Percentiles rank a stretch among this genome's conserved stretches.
These are phyloP conservation scores for Curvularia verruculosa DNA, from an alignment of 2,329 filamentous ascomycete species.

Conservation along the genomic window DNA sequence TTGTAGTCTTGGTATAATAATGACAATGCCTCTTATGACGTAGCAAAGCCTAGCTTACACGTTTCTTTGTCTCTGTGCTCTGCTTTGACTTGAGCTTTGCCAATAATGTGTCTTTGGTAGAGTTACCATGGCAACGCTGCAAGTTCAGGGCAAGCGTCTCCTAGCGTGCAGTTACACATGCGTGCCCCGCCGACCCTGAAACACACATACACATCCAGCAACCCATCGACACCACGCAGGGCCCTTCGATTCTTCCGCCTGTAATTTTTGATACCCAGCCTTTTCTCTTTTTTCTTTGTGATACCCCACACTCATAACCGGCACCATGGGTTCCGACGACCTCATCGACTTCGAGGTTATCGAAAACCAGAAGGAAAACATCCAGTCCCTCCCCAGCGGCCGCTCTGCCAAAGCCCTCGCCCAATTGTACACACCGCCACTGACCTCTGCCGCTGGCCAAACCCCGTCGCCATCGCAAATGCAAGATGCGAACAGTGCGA, in stretches of 20 bases:
- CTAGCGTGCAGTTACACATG: slow-evolving; percentile 21
- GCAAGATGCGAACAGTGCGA: slow-evolving; percentile 76
- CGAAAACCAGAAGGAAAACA: slow-evolving; percentile 97
- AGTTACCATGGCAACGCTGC: slow-evolving; percentile 28
- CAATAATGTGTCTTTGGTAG: not conserved
- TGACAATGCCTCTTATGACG: not conserved
- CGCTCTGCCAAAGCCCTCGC: slow-evolving; percentile 89
- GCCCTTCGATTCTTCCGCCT: slow-evolving; percentile 4
- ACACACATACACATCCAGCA: slow-evolving; percentile 24
- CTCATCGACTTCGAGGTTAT: slow-evolving; percentile 81
- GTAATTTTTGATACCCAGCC: slow-evolving; percentile 3
- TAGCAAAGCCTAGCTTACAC: not conserved
- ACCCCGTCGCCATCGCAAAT: slow-evolving; percentile 68
- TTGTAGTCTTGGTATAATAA: not conserved
- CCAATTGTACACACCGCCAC: slow-evolving; percentile 73
- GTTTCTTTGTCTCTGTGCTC: not conserved
- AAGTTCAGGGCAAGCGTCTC: slow-evolving; percentile 23
- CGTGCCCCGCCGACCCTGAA: slow-evolving; percentile 25
- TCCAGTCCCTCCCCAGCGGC: slow-evolving; percentile 86
- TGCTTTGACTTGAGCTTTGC: not conserved
- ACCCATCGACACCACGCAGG: slow-evolving; percentile 27
- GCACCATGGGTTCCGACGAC: slow-evolving; percentile 54
- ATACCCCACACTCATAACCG: slow-evolving; percentile 31
- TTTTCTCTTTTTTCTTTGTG: slow-evolving; percentile 31
- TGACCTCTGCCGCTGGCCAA: slow-evolving; percentile 55